Conservation (phyloP, 805 yeast genomes). For the Sungouiella blattae region DNA sequence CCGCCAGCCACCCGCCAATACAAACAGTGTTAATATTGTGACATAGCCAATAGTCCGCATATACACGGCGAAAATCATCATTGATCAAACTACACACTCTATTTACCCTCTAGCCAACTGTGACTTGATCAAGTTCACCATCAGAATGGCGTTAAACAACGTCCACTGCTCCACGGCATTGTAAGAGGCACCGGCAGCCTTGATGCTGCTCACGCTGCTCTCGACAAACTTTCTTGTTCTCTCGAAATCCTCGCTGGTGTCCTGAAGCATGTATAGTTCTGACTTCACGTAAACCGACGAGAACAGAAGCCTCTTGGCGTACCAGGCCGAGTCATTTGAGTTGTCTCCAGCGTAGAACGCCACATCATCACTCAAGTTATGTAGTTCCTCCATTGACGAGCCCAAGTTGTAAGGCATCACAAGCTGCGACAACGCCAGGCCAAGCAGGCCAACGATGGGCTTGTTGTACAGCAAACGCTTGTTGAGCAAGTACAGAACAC, state of each 20-base stretch:
- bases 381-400: conserved; percentile 62
- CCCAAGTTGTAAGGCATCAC: conserved; percentile 60
- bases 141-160: conserved; percentile 60
- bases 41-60: no score
- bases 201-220: conserved; percentile 52
- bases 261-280: conserved; percentile 80
- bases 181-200: conserved; percentile 56
- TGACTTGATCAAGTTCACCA: conserved; percentile 66
- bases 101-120: conserved; percentile 66
- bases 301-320: conserved; percentile 74
- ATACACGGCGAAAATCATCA: no score
- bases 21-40: no score
- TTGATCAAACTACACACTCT: no score
- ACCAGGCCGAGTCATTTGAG: conserved; percentile 87
- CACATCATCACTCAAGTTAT: conserved; percentile 77
- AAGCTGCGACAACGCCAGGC: conserved; percentile 56
- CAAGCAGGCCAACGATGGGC: conserved; percentile 42
- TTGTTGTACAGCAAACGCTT: conserved; percentile 51
- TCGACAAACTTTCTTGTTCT: conserved; percentile 66
- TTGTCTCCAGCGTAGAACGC: conserved; percentile 74
- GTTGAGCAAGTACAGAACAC: conserved; percentile 42
- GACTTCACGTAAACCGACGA: conserved; percentile 68
- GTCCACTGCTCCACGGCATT: conserved; percentile 73
- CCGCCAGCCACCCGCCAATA: no score
- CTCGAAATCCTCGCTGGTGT: conserved; percentile 50